Base-by-base conservation (phyloP, 805 yeast species). In the Candida nonsorbophila region DNA sequence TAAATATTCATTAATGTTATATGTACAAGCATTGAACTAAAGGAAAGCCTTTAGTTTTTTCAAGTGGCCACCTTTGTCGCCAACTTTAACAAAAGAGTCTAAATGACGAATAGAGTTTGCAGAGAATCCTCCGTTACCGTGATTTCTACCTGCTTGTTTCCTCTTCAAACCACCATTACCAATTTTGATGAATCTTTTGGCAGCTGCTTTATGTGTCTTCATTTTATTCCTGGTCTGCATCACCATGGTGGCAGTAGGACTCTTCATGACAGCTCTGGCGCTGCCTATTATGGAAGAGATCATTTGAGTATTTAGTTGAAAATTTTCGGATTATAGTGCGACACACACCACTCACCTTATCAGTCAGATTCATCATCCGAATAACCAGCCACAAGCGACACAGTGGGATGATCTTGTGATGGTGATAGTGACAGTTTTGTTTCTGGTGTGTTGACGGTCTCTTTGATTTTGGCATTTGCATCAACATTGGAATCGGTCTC, bases 101-200 rank as follows among this genome's bases (percentile, higher is more conserved):
- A 81, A 66, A 44, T 69, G 69, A 36, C 74, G 63, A 47, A 82
- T 58, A 15, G 72, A 66, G 29, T 78, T 68, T 22, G 73, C 62
- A 18, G 87, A 71, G 81, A 92, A 88, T 14, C 95, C 88, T 2
- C 87, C 84, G 49, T 88, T 88, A 28, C 97, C 96, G 53, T 88
- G 97, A 42, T 84, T 82, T 62, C 95, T 75, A 7, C 95, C 94
- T 13, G 94, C 82, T 44, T 77, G 66, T 37, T 62, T 63, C 45
- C 70, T 56, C 45, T 62, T 62, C 40, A 75, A 38, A 71, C 88
- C 74, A 74, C 85, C 69, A 25, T 64, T 62, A 2, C 83, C 85
- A 4, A 83, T 80, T 46, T 77, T 78, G 52, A 81, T 73, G 78
- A 92, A 84, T 59, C 97, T 74, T 52, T 83, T 85, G 27, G 87